phyloP scores from a whole-genome alignment of 352 stramenopile species.

The Globisporangium iwayamae region DNA sequence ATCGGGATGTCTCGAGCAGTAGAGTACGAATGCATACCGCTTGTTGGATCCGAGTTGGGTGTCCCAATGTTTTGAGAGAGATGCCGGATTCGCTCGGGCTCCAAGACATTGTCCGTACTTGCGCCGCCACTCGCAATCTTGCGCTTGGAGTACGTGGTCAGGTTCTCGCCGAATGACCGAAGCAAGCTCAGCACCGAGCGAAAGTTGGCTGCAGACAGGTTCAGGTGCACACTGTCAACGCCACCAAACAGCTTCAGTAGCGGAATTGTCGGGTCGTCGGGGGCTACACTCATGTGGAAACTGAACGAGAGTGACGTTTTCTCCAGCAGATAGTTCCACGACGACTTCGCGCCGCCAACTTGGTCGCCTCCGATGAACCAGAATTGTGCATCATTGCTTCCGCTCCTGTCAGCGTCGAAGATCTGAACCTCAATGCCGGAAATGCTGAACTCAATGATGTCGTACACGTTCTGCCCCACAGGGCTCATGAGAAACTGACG shows the following conservation, averaged over 20 bases:
- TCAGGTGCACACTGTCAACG: slow-evolving; percentile 65
- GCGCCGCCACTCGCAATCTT: slow-evolving; percentile 18
- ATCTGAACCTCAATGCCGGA: slow-evolving; percentile 76
- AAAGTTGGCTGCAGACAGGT: slow-evolving; percentile 66
- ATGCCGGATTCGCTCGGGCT: not conserved
- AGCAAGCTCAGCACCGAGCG: slow-evolving; percentile 54
- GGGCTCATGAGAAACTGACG: slow-evolving; percentile 16
- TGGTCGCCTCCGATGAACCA: slow-evolving; percentile 15
- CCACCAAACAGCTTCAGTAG: slow-evolving; percentile 73
- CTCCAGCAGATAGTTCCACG: slow-evolving; percentile 62
- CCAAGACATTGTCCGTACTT: not conserved
- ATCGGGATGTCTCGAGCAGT: slow-evolving; percentile 15
- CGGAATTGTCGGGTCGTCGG: slow-evolving; percentile 73
- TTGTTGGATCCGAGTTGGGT: slow-evolving; percentile 13
- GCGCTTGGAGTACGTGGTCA: slow-evolving; percentile 40
- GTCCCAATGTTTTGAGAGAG: slow-evolving; percentile 1
- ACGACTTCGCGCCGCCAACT: slow-evolving; percentile 7
- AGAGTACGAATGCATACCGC: not conserved
- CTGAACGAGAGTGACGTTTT: slow-evolving; percentile 72
- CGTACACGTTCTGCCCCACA: slow-evolving; percentile 57
- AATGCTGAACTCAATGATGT: slow-evolving; percentile 75
- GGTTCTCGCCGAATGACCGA: slow-evolving; percentile 68
- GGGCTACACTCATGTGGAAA: slow-evolving; percentile 75
- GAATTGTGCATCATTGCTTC: slow-evolving; percentile 9
- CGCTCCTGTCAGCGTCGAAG: slow-evolving; percentile 22